Conservation (phyloP, 2,329 filamentous ascomycete genomes). For the Aphanocladium album region DNA sequence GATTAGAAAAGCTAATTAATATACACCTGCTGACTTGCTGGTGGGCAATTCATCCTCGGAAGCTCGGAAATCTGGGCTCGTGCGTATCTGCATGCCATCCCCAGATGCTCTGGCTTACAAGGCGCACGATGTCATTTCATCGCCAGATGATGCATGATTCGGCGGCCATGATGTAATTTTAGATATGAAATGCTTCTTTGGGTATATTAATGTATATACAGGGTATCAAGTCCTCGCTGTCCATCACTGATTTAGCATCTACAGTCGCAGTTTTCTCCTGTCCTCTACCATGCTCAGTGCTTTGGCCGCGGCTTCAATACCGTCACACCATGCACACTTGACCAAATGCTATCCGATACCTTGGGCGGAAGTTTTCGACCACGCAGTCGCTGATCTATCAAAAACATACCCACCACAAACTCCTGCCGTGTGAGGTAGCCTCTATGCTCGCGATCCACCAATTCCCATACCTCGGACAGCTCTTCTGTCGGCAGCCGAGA, state of each 20-base stretch:
- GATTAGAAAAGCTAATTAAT: background rate
- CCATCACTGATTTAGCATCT: background rate
- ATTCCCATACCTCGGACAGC: conserved; percentile 70
- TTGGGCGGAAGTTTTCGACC: conserved; percentile 70
- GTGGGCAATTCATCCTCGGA: background rate
- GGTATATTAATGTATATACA: background rate
- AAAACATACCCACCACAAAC: conserved; percentile 79
- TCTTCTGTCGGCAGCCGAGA: conserved; percentile 63
- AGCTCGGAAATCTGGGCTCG: background rate
- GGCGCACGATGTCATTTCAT: background rate
- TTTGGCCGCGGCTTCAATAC: conserved; percentile 27
- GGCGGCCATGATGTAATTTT: background rate
- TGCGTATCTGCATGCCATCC: background rate
- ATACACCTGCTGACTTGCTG: background rate
- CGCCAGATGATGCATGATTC: background rate
- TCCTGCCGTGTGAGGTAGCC: conserved; percentile 61
- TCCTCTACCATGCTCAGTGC: conserved; percentile 10
- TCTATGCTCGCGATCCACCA: conserved; percentile 55
- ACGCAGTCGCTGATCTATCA: conserved; percentile 75
- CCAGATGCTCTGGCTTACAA: background rate
- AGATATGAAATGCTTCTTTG: background rate
- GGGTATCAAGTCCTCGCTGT: conserved; percentile 5
- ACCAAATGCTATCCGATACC: conserved; percentile 72
- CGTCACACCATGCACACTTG: conserved; percentile 52
- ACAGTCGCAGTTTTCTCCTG: background rate